A percentile compares a stretch with the other conserved stretches of the same genome.
Evolutionary conservation across 768 basidiomycete genomes (phyloP).

Genomic region (Lepiota subincarnata): DNA sequence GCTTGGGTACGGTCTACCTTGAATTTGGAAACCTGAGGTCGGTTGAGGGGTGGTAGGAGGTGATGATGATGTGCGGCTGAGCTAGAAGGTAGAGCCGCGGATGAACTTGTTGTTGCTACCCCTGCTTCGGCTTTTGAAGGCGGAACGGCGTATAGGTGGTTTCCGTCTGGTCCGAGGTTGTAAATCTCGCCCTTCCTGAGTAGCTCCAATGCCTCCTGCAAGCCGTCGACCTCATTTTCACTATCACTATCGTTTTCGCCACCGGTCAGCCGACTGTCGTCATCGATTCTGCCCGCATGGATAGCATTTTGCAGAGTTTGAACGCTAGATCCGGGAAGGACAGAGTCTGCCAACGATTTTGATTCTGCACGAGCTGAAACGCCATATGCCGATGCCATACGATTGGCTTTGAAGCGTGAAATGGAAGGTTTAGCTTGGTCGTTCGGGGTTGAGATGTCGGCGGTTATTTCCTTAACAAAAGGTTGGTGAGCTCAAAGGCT

Average conservation of each 20-base stretch:
- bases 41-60: slow-evolving; percentile 26
- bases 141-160: slow-evolving; percentile 25
- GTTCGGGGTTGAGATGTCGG: slow-evolving; percentile 35
- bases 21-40: slow-evolving; percentile 45
- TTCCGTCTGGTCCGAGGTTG: slow-evolving; percentile 48
- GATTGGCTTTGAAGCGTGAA: slow-evolving; percentile 64
- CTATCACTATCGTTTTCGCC: slow-evolving; percentile 52
- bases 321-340: slow-evolving; percentile 41
- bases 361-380: slow-evolving; percentile 28
- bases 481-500: slow-evolving; percentile 3
- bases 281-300: slow-evolving; percentile 52
- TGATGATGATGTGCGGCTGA: not conserved
- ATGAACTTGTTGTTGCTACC: not conserved
- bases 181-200: slow-evolving; percentile 47
- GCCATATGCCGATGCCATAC: slow-evolving; percentile 46
- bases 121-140: slow-evolving; percentile 6
- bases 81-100: not conserved
- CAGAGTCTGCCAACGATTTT: slow-evolving; percentile 37
- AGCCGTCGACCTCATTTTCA: slow-evolving; percentile 47
- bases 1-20: slow-evolving; percentile 36
- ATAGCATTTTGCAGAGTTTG: slow-evolving; percentile 50
- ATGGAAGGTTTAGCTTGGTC: slow-evolving; percentile 44
- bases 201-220: slow-evolving; percentile 50
- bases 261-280: slow-evolving; percentile 43
- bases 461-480: slow-evolving; percentile 34